Percentiles rank a stretch among this genome's conserved stretches.
These are phyloP conservation scores for Boletus rubescentipes DNA, from an alignment of 768 basidiomycete genomes.

Conservation along the genomic window DNA sequence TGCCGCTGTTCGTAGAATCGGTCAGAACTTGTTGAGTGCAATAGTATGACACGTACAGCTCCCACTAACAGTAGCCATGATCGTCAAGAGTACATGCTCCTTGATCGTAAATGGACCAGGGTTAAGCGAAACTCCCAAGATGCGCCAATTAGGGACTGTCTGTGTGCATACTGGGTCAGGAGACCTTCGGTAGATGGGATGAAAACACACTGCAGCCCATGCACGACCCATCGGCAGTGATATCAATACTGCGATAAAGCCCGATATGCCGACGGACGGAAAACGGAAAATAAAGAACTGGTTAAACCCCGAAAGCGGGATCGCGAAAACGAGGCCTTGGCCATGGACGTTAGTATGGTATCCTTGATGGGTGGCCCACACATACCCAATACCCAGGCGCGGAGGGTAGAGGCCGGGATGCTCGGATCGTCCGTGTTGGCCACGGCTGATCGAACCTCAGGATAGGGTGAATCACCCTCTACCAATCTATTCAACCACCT, in stretches of 20 bases:
- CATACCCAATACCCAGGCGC: slow-evolving; percentile 57
- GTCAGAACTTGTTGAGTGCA: slow-evolving; percentile 1
- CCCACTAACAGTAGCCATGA: slow-evolving; percentile 56
- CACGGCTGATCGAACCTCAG: slow-evolving; percentile 77
- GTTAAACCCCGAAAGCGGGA: slow-evolving; percentile 70
- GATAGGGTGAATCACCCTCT: slow-evolving; percentile 83
- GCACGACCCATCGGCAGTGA: slow-evolving; percentile 66
- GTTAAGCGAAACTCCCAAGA: slow-evolving; percentile 63
- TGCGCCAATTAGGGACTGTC: slow-evolving; percentile 47
- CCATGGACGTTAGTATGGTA: not conserved
- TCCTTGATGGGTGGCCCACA: not conserved
- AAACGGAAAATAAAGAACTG: slow-evolving; percentile 78
- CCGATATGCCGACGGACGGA: slow-evolving; percentile 43
- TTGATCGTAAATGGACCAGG: slow-evolving; percentile 79
- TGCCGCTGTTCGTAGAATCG: slow-evolving; percentile 32
- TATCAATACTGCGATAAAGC: slow-evolving; percentile 68
- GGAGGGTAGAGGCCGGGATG: slow-evolving; percentile 60
- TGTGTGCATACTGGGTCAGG: slow-evolving; percentile 15
- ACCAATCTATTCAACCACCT: slow-evolving; percentile 12
- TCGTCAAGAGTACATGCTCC: slow-evolving; percentile 66
- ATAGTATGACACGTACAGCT: slow-evolving; percentile 16
- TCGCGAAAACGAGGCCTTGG: slow-evolving; percentile 44
- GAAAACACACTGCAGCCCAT: slow-evolving; percentile 47
- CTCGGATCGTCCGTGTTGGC: slow-evolving; percentile 68
- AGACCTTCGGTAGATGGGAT: not conserved